Evolutionary conservation across 352 stramenopile species (phyloP).

Genomic region (Phytophthora pinifolia): DNA sequence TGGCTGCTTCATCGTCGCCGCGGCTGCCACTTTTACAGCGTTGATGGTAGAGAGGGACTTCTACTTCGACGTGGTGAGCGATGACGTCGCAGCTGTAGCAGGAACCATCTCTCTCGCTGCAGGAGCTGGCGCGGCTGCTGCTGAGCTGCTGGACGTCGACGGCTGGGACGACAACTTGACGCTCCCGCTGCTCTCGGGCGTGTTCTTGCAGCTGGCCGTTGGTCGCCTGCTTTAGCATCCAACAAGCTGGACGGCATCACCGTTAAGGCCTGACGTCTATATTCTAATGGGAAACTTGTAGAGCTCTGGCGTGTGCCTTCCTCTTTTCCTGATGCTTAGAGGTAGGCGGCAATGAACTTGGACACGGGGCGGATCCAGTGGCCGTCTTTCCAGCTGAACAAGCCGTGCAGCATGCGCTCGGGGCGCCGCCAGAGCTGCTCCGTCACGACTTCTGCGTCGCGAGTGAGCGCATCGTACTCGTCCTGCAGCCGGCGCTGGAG

Average conservation of each 20-base stretch:
- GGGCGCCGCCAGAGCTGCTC: constrained; percentile 62
- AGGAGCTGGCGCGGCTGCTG: constrained; percentile 36
- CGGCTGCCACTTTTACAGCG: constrained; percentile 20
- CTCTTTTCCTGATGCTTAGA: constrained; percentile 26
- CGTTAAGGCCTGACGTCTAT: too few relatives aligned
- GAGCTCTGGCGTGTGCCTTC: too few relatives aligned
- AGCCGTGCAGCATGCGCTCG: constrained; percentile 50
- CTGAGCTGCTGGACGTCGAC: constrained; percentile 44
- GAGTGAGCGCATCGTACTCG: constrained; percentile 54
- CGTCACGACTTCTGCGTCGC: constrained; percentile 55
- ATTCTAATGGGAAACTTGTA: constrained; percentile 23
- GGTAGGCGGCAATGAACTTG: constrained; percentile 63
- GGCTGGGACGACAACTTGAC: constrained; percentile 67
- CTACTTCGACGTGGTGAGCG: constrained; percentile 22
- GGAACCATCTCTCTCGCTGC: constrained; percentile 26
- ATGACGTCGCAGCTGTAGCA: background rate
- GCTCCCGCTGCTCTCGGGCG: constrained; percentile 43
- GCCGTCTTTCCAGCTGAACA: constrained; percentile 75
- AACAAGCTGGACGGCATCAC: too few relatives aligned
- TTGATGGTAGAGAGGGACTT: constrained; percentile 30
- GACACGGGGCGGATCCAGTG: constrained; percentile 76
- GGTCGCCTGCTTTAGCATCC: too few relatives aligned
- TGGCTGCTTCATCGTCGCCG: constrained; percentile 37
- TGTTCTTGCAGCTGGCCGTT: constrained; percentile 38
- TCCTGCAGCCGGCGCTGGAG: constrained; percentile 47